Evolutionary conservation across 2,329 filamentous ascomycete species (phyloP), one percentile per base, ranked within the genome.

Genomic region (Neonectria faginata): DNA sequence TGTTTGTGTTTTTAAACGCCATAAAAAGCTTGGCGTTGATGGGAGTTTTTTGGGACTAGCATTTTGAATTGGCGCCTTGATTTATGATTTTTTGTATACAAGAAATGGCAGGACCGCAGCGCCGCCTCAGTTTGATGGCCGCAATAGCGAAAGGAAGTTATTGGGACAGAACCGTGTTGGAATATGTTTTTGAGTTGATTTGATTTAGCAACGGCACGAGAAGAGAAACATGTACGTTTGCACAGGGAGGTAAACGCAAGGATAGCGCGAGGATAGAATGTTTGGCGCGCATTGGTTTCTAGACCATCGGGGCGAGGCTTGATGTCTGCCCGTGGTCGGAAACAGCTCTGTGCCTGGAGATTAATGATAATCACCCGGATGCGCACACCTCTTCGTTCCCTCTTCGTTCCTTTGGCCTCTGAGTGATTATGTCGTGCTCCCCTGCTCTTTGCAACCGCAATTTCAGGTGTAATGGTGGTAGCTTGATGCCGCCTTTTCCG

Each of bases 1-100:
- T 81, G 60, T 81, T 75, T 67, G 57, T 66, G 64, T 67, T 59
- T 68, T 72, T 67, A 58, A 63, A 67, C 66, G 64, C 70, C 64
- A 25, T 56, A 67, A 73, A 73, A 74, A 73, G 72, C 69, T 69
- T 57, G 73, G 73, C 68, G 72, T 69, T 74, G 52, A 52, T 45
- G 41, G 72, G 72, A 67, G 66, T 65, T 57, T 60, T 25, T 51
- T 55, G 55, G 64, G 62, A 64, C 41, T 20, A 67, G 69, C 72
- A 74, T 42, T 74, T 64, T 73, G 69, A 33, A 62, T 63, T 65
- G 69, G 69, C 69, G 68, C 65, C 65, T 59, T 66, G 60, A 60
- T 67, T 63, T 45, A 57, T 68, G 60, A 25, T 67, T 62, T 60
- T 62, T 68, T 48, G 31, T 50, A 54, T 27, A 54, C 63, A 41